These are phyloP conservation scores for Aspergillus campestris DNA, from an alignment of 495 filamentous ascomycete species.

Conservation along the genomic window DNA sequence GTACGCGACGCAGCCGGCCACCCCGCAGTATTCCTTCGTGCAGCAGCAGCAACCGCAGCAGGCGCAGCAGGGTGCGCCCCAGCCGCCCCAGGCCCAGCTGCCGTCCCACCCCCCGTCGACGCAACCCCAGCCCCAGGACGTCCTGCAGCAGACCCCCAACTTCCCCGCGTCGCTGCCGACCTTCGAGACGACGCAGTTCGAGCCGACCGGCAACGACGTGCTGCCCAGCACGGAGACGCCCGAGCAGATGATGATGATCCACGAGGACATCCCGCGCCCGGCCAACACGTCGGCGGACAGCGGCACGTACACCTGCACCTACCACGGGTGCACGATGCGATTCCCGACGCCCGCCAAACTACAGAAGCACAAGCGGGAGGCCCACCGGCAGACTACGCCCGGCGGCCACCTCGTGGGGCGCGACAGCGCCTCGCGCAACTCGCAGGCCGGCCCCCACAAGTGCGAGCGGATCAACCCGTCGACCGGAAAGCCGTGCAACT, in stretches of 20 bases:
- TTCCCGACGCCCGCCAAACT: slow-evolving; percentile 82
- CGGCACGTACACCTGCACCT: slow-evolving; percentile 92
- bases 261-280: slow-evolving; percentile 43
- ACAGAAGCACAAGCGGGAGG: slow-evolving; percentile 93
- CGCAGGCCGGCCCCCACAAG: slow-evolving; percentile 80
- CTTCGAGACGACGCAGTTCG: slow-evolving; percentile 62
- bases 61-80: slow-evolving; percentile 13
- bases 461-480: slow-evolving; percentile 91
- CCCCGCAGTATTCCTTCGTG: slow-evolving; percentile 24
- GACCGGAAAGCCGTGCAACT: slow-evolving; percentile 94
- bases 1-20: slow-evolving; percentile 20
- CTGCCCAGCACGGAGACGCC: slow-evolving; percentile 18
- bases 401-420: slow-evolving; percentile 32
- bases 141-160: slow-evolving; percentile 44
- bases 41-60: slow-evolving; percentile 45
- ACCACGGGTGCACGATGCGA: slow-evolving; percentile 79
- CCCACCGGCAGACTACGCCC: slow-evolving; percentile 60
- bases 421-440: slow-evolving; percentile 56
- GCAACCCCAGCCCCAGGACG: slow-evolving; percentile 19
- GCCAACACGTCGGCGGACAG: slow-evolving; percentile 59
- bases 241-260: slow-evolving; percentile 19
- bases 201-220: slow-evolving; percentile 53
- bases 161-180: slow-evolving; percentile 54
- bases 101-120: no score
- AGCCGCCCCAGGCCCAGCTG: no score